These are phyloP conservation scores for Wickerhamiella shivajii DNA, from an alignment of 805 yeast species.

Conservation along the genomic window DNA sequence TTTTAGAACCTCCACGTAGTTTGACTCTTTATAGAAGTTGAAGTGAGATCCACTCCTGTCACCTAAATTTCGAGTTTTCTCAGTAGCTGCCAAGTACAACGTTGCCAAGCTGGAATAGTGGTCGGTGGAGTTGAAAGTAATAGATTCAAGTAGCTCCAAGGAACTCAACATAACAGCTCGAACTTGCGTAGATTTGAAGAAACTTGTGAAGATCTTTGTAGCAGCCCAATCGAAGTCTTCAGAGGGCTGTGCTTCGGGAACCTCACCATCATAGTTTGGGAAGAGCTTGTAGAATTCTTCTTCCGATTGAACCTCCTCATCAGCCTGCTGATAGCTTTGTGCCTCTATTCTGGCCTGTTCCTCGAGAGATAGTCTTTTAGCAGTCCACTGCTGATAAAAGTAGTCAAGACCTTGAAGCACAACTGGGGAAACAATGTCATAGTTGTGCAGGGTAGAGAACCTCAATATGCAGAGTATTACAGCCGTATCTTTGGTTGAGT, in stretches of 20 bases:
- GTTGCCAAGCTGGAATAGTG: not conserved
- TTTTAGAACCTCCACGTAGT: slow-evolving; percentile 42
- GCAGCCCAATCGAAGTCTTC: slow-evolving; percentile 5
- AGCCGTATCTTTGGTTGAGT: too few relatives aligned
- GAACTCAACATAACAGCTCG: not conserved
- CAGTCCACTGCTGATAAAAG: slow-evolving; percentile 69
- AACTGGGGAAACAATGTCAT: slow-evolving; percentile 22
- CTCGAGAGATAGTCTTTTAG: slow-evolving; percentile 35
- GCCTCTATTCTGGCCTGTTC: slow-evolving; percentile 4
- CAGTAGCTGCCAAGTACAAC: not conserved
- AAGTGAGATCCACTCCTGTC: slow-evolving; percentile 25
- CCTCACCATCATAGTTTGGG: slow-evolving; percentile 70
- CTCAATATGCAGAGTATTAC: slow-evolving; percentile 1
- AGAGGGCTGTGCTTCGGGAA: slow-evolving; percentile 19
- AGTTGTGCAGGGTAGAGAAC: slow-evolving; percentile 6
- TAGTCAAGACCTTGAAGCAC: slow-evolving; percentile 32
- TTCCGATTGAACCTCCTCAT: slow-evolving; percentile 43
- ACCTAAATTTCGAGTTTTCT: too few relatives aligned
- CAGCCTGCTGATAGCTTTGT: slow-evolving; percentile 28
- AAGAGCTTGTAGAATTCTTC: slow-evolving; percentile 68
- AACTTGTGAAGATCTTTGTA: slow-evolving; percentile 1
- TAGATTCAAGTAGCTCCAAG: slow-evolving; percentile 10
- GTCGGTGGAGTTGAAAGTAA: slow-evolving; percentile 1
- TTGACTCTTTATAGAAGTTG: slow-evolving; percentile 52
- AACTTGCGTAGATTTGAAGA: slow-evolving; percentile 14